Conservation (phyloP, 2,329 filamentous ascomycete genomes). For the Cladosporium sp. region DNA sequence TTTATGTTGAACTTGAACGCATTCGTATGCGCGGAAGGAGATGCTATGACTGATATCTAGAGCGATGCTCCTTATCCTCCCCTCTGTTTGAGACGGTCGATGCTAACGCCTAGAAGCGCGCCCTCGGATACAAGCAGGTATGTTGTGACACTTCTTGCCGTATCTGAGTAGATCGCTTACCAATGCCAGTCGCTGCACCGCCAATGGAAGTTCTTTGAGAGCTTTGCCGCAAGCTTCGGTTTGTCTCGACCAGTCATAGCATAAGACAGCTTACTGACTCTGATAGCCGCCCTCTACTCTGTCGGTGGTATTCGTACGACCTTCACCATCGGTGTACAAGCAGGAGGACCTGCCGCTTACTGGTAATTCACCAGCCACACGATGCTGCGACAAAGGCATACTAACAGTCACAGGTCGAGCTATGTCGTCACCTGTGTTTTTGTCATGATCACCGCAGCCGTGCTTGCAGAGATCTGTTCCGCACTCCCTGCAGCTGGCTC, state of each 20-base stretch:
- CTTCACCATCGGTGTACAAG: constrained; percentile 57
- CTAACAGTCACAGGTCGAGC: constrained; percentile 44
- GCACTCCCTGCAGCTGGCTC: constrained; percentile 53
- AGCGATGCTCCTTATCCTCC: constrained; percentile 23
- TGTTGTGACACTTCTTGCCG: constrained; percentile 15
- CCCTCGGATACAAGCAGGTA: constrained; percentile 52
- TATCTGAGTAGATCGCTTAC: constrained; percentile 12
- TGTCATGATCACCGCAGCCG: constrained; percentile 55
- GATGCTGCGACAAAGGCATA: not conserved
- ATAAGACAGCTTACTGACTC: constrained; percentile 12
- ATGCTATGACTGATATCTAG: constrained; percentile 31
- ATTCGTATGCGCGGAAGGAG: constrained; percentile 36
- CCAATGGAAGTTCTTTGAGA: constrained; percentile 52
- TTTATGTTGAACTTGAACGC: constrained; percentile 31
- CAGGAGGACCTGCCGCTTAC: constrained; percentile 55
- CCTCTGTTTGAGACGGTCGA: constrained; percentile 9
- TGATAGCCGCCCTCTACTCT: constrained; percentile 53
- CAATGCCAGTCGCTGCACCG: constrained; percentile 47
- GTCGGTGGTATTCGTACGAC: constrained; percentile 53
- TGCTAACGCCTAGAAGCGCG: constrained; percentile 33
- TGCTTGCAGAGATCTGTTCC: constrained; percentile 56
- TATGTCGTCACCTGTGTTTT: constrained; percentile 55
- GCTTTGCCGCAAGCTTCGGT: constrained; percentile 56
- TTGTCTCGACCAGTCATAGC: constrained; percentile 13
- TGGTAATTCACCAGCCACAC: constrained; percentile 37